Conservation (phyloP, 257 asterid genomes). For the Ehretia macrophylla region DNA sequence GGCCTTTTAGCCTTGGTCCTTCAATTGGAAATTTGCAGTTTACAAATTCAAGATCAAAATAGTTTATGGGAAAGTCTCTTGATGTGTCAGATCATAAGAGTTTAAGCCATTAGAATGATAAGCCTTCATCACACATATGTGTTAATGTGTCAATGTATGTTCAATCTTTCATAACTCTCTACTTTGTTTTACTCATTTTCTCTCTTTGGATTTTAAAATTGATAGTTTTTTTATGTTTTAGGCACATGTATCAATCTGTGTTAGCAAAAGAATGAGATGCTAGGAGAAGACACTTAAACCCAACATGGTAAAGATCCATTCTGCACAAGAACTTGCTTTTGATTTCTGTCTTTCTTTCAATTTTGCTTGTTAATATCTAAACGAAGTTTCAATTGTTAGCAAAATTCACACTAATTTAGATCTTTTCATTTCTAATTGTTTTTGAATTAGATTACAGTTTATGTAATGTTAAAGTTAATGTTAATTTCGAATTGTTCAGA, state of each 20-base stretch:
- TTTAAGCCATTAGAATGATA: constrained; percentile 21
- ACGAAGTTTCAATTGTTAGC: too few relatives aligned
- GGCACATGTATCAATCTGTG: constrained; percentile 55
- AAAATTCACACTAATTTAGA: too few relatives aligned
- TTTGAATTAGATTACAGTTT: too few relatives aligned
- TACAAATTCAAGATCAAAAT: constrained; percentile 1
- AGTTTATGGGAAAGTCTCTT: not conserved
- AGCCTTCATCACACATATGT: constrained; percentile 35
- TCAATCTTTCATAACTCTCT: too few relatives aligned
- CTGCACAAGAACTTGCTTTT: constrained; percentile 62
- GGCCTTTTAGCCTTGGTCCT: constrained; percentile 31
- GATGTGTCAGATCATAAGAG: constrained; percentile 24
- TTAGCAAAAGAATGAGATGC: constrained; percentile 64
- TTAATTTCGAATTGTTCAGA: too few relatives aligned
- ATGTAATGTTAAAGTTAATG: too few relatives aligned
- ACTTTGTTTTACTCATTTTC: too few relatives aligned
- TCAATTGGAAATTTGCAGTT: constrained; percentile 43
- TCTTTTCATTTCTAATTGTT: too few relatives aligned
- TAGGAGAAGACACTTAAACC: constrained; percentile 79
- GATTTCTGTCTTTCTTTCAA: too few relatives aligned
- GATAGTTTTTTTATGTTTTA: constrained; percentile 13
- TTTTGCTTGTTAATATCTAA: too few relatives aligned
- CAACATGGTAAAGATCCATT: constrained; percentile 75
- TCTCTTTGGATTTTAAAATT: not conserved
- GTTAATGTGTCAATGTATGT: constrained; percentile 62